phyloP scores from a whole-genome alignment of 768 basidiomycete genomes.

The Chlorophyllum brunneum region DNA sequence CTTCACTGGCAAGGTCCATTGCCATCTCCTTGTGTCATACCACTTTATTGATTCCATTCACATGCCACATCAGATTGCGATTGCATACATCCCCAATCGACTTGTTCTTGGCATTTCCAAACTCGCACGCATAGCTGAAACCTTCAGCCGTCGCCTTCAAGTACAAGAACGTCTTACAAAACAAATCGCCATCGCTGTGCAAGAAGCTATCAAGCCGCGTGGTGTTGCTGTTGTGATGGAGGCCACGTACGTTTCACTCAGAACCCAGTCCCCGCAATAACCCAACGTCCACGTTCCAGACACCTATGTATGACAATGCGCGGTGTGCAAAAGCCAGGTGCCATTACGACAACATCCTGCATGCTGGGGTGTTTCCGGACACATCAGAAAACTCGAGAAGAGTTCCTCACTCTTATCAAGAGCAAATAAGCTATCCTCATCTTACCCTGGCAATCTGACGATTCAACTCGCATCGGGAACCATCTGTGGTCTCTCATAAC shows the following conservation, averaged over 20 bases:
- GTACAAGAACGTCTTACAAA: constrained; percentile 97
- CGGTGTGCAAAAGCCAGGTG: constrained; percentile 97
- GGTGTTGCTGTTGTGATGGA: constrained; percentile 99
- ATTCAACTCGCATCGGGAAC: constrained; percentile 26
- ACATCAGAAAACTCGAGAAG: constrained; percentile 98
- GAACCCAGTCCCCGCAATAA: background rate
- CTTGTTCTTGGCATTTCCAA: constrained; percentile 95
- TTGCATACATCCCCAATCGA: constrained; percentile 95
- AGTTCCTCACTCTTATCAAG: constrained; percentile 88
- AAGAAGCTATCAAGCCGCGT: constrained; percentile 95
- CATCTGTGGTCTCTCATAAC: constrained; percentile 11
- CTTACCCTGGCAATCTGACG: constrained; percentile 11
- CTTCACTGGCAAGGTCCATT: constrained; percentile 89
- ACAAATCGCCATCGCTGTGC: constrained; percentile 96
- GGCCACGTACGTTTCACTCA: constrained; percentile 66
- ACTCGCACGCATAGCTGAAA: constrained; percentile 95
- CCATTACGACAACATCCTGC: constrained; percentile 92
- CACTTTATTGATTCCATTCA: constrained; percentile 13
- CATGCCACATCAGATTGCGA: constrained; percentile 67
- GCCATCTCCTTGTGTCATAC: constrained; percentile 13
- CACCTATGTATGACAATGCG: constrained; percentile 99
- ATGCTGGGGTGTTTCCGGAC: constrained; percentile 99
- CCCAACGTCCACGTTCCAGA: constrained; percentile 32
- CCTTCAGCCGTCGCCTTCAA: constrained; percentile 91
- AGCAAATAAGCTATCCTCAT: constrained; percentile 22